Evolutionary conservation across 805 yeast species (phyloP), one percentile per base, ranked within the genome.

Genomic region (Myxozyma mucilagina): DNA sequence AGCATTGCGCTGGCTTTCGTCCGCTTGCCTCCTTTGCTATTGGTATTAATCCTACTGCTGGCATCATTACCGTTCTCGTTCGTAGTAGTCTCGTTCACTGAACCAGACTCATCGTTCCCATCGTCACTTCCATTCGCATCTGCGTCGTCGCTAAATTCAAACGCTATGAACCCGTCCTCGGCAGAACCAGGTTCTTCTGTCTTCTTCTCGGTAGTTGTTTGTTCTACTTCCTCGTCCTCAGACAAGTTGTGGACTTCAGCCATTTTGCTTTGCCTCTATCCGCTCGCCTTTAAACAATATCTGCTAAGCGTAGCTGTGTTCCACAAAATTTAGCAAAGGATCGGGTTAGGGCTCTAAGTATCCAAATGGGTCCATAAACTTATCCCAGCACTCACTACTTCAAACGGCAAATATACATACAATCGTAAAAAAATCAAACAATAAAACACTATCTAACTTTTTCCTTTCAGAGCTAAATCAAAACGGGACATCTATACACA

Each of bases 141-240:
- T 24, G 29, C 29, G 29, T 24, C 29, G 29, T 82, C 79, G 5
- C 78, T 74, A 54, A 79, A 77, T 13, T 82, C 86, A 70, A 84
- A 82, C 11, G 80, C 84, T 20, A 84, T 84, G 65, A 80, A 84
- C 59, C 84, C 87, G 53, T 75, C 47, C 4, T 41, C 42, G 4
- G 29, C 29, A 24, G 29, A 24, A 24, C 29, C 29, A 24, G 29
- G 29, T 24, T 24, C 29, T 24, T 24, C 29, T 24, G 29, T 4
- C 29, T 24, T 24, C 29, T 24, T 24, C 29, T 24, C 29, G 29
- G 29, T 24, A 24, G 29, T 3, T 24, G 4, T 24, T 24, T 24
- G 20, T 11, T 43, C 47, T 2, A 18, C 31, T 11, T 43, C 41
- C 41, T 38, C 41, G 41, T 11, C 41, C 13, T 38, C 41, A 38